Evolutionary conservation across 371 early-diverging fungal genomes (phyloP).

Genomic region (Homolaphlyctis polyrhiza): DNA sequence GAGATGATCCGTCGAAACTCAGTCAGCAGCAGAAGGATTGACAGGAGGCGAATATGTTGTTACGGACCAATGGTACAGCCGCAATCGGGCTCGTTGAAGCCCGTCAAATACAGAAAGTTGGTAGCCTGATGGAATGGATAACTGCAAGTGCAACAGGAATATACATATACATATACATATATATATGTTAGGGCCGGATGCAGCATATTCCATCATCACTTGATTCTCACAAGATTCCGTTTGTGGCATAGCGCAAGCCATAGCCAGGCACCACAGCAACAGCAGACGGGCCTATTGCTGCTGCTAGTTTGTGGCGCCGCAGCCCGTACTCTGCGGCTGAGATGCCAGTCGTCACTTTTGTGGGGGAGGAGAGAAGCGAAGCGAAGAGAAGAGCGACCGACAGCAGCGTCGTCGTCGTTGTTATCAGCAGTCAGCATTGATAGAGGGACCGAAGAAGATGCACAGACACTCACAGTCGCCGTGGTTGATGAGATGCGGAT

Average conservation of each 20-base stretch:
- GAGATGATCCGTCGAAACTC: no score
- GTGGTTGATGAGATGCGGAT: no score
- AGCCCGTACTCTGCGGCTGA: conserved; percentile 63
- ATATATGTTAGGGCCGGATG: no score
- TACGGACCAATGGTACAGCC: conserved; percentile 58
- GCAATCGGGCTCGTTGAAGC: conserved; percentile 86
- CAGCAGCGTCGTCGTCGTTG: no score
- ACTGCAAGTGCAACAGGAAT: conserved; percentile 19
- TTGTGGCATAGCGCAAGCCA: conserved; percentile 77
- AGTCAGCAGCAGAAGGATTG: no score
- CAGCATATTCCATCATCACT: not conserved
- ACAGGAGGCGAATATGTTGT: no score
- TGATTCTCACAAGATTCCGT: conserved; percentile 73
- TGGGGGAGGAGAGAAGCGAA: no score
- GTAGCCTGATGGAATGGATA: conserved; percentile 93
- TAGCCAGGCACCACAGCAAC: conserved; percentile 72
- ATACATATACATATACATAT: not conserved
- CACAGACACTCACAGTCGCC: no score
- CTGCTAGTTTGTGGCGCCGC: conserved; percentile 64
- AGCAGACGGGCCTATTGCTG: conserved; percentile 56
- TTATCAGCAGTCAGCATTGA: no score
- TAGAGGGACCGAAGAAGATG: no score
- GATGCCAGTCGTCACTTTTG: conserved; percentile 76
- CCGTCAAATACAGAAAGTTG: conserved; percentile 81
- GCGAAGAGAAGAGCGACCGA: no score